phyloP scores from a whole-genome alignment of 1,284 basidiomycete genomes.

The Exobasidium rhododendri region DNA sequence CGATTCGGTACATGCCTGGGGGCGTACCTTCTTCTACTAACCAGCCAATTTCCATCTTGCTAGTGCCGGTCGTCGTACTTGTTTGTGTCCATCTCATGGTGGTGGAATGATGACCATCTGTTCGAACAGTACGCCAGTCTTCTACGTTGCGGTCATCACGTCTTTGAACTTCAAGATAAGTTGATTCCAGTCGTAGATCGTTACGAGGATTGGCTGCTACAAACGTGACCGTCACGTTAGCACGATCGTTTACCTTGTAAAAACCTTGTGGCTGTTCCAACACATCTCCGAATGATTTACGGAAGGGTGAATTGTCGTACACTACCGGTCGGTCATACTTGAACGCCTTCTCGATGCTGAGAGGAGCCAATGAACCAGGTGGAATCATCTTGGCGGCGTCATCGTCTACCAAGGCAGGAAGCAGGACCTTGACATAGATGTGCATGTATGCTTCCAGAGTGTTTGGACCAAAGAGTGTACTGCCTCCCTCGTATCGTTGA shows the following conservation, averaged over 20 bases:
- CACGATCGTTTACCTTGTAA: background rate
- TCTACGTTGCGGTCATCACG: conserved; percentile 38
- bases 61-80: conserved; percentile 26
- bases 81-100: conserved; percentile 64
- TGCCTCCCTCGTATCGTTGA: conserved; percentile 77
- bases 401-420: conserved; percentile 57
- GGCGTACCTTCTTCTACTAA: conserved; percentile 59
- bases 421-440: conserved; percentile 60
- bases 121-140: conserved; percentile 64
- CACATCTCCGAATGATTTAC: conserved; percentile 67
- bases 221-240: conserved; percentile 66
- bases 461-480: conserved; percentile 75
- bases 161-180: conserved; percentile 69
- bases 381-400: conserved; percentile 56
- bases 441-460: conserved; percentile 76
- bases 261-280: conserved; percentile 62
- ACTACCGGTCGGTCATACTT: conserved; percentile 32
- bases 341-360: conserved; percentile 67
- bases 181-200: conserved; percentile 70
- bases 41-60: conserved; percentile 30
- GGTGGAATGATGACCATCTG: conserved; percentile 77
- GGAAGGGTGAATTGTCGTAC: conserved; percentile 53
- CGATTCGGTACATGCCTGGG: conserved; percentile 65
- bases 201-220: conserved; percentile 78
- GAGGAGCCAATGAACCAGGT: conserved; percentile 66